phyloP scores from a whole-genome alignment of 2,329 filamentous ascomycete species.

The Dissoconium aciculare region DNA sequence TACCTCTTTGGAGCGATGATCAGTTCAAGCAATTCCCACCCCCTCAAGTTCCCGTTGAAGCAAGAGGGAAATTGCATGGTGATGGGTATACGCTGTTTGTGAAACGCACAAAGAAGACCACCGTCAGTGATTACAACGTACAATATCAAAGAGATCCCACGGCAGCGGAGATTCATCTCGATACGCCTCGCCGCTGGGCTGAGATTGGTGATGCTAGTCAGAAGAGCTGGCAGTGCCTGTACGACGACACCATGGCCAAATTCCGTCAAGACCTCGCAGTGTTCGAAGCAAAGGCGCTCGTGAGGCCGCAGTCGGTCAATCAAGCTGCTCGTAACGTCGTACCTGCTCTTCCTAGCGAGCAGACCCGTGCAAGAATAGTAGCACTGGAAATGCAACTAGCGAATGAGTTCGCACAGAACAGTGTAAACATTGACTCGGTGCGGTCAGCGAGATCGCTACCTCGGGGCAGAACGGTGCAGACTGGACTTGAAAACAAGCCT shows the following conservation, averaged over 20 bases:
- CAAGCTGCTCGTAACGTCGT: slow-evolving; percentile 3
- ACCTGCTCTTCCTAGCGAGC: neutral
- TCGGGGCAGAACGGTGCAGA: too few species aligned
- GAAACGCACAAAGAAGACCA: slow-evolving; percentile 10
- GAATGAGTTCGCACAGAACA: neutral
- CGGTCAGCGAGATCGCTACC: too few species aligned
- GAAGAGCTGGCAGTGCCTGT: slow-evolving; percentile 18
- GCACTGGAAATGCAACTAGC: neutral
- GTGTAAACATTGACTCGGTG: neutral
- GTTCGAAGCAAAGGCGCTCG: slow-evolving; percentile 19
- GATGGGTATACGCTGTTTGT: slow-evolving; percentile 22
- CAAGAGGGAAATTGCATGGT: slow-evolving; percentile 9
- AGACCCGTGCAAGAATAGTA: neutral
- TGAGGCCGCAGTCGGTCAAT: neutral
- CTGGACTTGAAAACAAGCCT: slow-evolving; percentile 6
- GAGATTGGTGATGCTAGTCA: slow-evolving; percentile 14
- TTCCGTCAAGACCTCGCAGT: slow-evolving; percentile 19
- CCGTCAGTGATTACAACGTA: slow-evolving; percentile 15
- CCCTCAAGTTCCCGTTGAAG: slow-evolving; percentile 13
- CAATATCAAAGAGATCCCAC: slow-evolving; percentile 16
- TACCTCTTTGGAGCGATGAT: slow-evolving; percentile 14
- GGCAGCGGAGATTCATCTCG: slow-evolving; percentile 17
- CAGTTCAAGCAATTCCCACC: slow-evolving; percentile 12
- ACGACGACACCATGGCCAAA: slow-evolving; percentile 16
- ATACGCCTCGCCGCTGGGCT: slow-evolving; percentile 18